Evolutionary conservation across 768 basidiomycete species (phyloP), one percentile per base, ranked within the genome.

Genomic region (Lactarius pseudohatsudake): DNA sequence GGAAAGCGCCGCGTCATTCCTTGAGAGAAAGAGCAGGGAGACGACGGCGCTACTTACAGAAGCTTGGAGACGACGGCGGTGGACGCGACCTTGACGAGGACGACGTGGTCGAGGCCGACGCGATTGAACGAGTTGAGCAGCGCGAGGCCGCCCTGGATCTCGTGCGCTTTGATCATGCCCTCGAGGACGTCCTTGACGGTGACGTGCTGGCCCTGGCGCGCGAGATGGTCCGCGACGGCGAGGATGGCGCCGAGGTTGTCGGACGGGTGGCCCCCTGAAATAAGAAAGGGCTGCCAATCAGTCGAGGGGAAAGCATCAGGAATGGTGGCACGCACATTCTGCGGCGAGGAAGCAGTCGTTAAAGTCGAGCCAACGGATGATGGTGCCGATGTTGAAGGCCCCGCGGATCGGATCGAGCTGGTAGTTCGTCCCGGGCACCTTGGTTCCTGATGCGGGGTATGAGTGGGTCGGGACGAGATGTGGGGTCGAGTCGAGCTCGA

Each of bases 311-410:
- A 18, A 26, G 32, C 34, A 22, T 16, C 28, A 8, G 34, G 30
- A 34, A 62, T 47, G 26, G 55, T 10, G 55, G 30, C 38, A 74
- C 80, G 63, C 71, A 90, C 90, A 96, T 79, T 96, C 94, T 64
- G 92, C 94, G 59, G 94, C 94, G 67, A 96, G 83, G 82, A 91
- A 96, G 75, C 92, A 94, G 76, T 96, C 93, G 72, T 96, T 96
- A 79, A 91, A 94, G 76, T 94, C 92, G 65, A 96, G 83, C 92
- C 95, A 96, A 22, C 94, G 89, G 72, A 96, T 93, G 75, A 87
- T 87, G 54, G 94, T 93, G 56, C 94, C 94, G 71, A 96, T 96
- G 77, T 96, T 96, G 84, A 96, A 96, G 16, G 94, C 94, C 61
- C 92, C 94, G 41, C 94, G 91, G 69, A 96, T 86, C 69, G 94